Percentiles rank a stretch among this genome's conserved stretches.
phyloP scores from a whole-genome alignment of 2,329 filamentous ascomycete species.

The Alternaria hordeiaustralica region DNA sequence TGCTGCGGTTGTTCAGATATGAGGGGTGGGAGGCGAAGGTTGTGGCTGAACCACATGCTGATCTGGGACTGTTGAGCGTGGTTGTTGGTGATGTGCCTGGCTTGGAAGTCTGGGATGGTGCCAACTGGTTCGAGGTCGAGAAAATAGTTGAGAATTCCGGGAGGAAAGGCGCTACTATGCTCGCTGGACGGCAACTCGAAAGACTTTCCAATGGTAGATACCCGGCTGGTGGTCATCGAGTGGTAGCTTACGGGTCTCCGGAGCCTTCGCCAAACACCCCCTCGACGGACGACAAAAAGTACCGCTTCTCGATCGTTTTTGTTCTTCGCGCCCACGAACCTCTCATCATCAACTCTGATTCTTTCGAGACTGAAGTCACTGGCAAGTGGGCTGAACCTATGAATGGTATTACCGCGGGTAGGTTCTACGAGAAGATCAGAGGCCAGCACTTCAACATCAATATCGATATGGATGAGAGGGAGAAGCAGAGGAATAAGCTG shows the following conservation, averaged over 20 bases:
- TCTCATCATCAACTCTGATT: constrained; percentile 30
- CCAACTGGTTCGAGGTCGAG: constrained; percentile 37
- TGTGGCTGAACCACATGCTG: constrained; percentile 47
- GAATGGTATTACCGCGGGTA: constrained; percentile 37
- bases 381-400: constrained; percentile 35
- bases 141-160: constrained; percentile 25
- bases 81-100: constrained; percentile 48
- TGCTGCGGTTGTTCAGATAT: constrained; percentile 47
- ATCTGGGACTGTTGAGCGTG: constrained; percentile 43
- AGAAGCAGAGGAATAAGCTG: constrained; percentile 33
- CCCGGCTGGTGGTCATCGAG: constrained; percentile 42
- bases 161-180: constrained; percentile 31
- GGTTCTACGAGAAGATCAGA: constrained; percentile 40
- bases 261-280: not conserved
- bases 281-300: constrained; percentile 15
- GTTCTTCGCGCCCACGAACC: constrained; percentile 44
- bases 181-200: constrained; percentile 42
- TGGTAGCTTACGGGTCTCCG: constrained; percentile 41
- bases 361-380: constrained; percentile 38
- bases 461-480: constrained; percentile 38
- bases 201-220: constrained; percentile 36
- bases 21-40: constrained; percentile 44
- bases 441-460: constrained; percentile 49
- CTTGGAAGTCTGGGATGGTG: constrained; percentile 44
- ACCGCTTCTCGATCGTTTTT: constrained; percentile 47